Evolutionary conservation across 495 filamentous ascomycete genomes (phyloP), one percentile per base, ranked within the genome.

Genomic region (Daldinia childiae): DNA sequence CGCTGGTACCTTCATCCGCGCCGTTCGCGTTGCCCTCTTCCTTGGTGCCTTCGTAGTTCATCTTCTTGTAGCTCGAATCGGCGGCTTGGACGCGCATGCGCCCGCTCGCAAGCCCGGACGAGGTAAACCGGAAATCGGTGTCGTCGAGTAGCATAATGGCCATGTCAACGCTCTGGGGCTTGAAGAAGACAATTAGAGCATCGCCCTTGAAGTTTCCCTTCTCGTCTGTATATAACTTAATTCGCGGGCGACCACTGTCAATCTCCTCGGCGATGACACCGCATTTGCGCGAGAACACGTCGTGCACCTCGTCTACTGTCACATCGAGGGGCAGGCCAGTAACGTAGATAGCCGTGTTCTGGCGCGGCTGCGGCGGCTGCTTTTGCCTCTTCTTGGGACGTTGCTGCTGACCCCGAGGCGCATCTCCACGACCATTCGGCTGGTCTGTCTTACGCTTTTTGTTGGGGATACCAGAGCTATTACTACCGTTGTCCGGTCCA

Each of bases 201-300:
- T 98, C 94, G 54, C 96, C 96, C 79, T 98, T 98, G 83, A 96
- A 93, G 3, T 87, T 88, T 0, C 93, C 95, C 1, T 89, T 77
- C 8, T 92, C 90, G 77, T 97, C 90, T 6, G 82, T 88, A 80
- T 99, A 98, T 78, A 99, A 88, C 82, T 97, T 98, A 81, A 99
- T 92, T 50, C 96, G 91, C 14, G 91, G 92, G 38, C 88, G 86
- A 57, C 92, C 91, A 68, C 85, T 90, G 74, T 98, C 95, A 69
- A 95, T 93, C 78, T 95, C 92, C 80, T 97, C 92, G 51, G 95
- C 94, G 69, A 99, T 97, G 71, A 99, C 90, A 54, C 96, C 96
- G 78, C 88, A 97, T 69, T 89, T 90, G 68, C 89, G 88, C 55
- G 90, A 92, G 84, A 99, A 99, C 27, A 91, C 85, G 12, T 92